Evolutionary conservation across 2,329 filamentous ascomycete genomes (phyloP), one percentile per base, ranked within the genome.

Genomic region (Nigrospora osmanthi): DNA sequence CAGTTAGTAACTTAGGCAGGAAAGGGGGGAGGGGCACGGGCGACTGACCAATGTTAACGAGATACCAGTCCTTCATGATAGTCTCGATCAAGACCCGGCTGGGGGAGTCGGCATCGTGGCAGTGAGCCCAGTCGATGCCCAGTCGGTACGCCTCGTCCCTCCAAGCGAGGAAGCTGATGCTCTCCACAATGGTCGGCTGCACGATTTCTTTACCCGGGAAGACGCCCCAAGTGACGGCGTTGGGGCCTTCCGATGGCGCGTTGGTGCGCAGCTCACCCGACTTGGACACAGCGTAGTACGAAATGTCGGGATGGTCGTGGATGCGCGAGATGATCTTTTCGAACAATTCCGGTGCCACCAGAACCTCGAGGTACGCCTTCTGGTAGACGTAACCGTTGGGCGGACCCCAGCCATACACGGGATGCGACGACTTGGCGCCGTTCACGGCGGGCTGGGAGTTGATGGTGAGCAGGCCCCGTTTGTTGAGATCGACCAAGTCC

Each of bases 151-250:
- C 94, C 67, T 98, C 93, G 55, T 98, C 93, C 68, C 95, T 95
- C 93, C 93, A 98, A 3, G 93, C 93, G 44, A 98, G 73, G 77
- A 98, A 98, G 63, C 88, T 95, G 63, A 98, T 85, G 15, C 88
- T 94, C 70, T 98, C 93, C 43, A 98, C 93, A 57, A 98, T 96
- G n/a, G 93, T 98, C 13, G 93, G 93, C 66, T 98, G 93, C n/a
- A 98, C 90, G 60, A 98, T 96, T 67, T 98, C 93, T 65, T 97
- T 95, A 47, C 93, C 93, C 0, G 93, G 91, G 71, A 97, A 98
- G 32, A 98, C 94, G 66, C 93, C 93, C 93, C 93, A 98, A 2
- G 93, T 98, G 41, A 98, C 87, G n/a, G 93, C 93, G 58, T 98
- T 98, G 34, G 93, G 93, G 6, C 89, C 87, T 54, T 94, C 89